These are phyloP conservation scores for Debaryomyces castellii DNA, from an alignment of 805 yeast species.

Conservation along the genomic window DNA sequence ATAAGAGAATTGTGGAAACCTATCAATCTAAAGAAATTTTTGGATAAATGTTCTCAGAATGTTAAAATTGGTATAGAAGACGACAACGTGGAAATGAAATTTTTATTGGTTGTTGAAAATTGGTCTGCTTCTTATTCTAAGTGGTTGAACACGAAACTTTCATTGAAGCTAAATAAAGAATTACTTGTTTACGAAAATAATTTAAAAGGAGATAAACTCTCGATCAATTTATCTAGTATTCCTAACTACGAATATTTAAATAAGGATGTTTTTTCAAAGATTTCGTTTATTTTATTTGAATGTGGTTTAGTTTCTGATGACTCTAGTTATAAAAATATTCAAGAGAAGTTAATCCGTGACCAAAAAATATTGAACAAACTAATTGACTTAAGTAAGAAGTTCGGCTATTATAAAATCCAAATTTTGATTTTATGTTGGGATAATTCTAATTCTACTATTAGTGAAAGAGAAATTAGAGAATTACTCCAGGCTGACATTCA, in stretches of 20 bases:
- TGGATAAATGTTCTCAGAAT: constrained; percentile 25
- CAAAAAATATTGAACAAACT: constrained; percentile 33
- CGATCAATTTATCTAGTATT: constrained; percentile 38
- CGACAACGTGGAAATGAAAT: constrained; percentile 24
- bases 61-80: constrained; percentile 21
- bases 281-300: constrained; percentile 50
- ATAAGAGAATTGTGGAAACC: constrained; percentile 50
- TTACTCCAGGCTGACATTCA: constrained; percentile 14
- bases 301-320: constrained; percentile 42
- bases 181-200: constrained; percentile 23
- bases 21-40: constrained; percentile 35
- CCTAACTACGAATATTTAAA: constrained; percentile 37
- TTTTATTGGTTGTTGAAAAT: constrained; percentile 46
- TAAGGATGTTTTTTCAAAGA: constrained; percentile 35
- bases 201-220: constrained; percentile 23
- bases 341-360: constrained; percentile 39
- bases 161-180: constrained; percentile 30
- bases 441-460: constrained; percentile 15
- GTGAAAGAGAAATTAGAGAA: constrained; percentile 12
- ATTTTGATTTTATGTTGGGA: constrained; percentile 47
- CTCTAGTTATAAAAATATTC: constrained; percentile 12
- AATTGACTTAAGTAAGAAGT: constrained; percentile 29
- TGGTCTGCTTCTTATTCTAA: constrained; percentile 48
- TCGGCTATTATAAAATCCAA: constrained; percentile 38
- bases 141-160: constrained; percentile 50